Conservation (phyloP, 2,329 filamentous ascomycete species). For the Blumeriella jaapii region DNA sequence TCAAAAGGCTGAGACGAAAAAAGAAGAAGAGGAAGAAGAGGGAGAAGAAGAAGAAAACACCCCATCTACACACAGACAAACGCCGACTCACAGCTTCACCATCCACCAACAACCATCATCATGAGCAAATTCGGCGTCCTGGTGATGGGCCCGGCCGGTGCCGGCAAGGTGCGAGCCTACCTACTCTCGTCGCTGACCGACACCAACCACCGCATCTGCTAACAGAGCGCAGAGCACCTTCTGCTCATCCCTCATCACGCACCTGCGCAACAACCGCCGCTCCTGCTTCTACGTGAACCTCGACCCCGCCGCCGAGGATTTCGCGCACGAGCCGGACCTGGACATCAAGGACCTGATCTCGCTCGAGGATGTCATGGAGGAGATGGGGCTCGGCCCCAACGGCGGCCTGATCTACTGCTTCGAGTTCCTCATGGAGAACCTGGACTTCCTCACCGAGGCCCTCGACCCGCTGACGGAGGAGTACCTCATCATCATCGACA, state of each 20-base stretch:
- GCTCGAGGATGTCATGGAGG: slow-evolving; percentile 92
- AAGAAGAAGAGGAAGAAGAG: not conserved
- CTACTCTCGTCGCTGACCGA: not conserved
- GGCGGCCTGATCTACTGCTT: slow-evolving; percentile 94
- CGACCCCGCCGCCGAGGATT: slow-evolving; percentile 87
- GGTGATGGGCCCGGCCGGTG: slow-evolving; percentile 92
- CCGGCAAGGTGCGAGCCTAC: slow-evolving; percentile 61
- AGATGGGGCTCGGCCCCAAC: slow-evolving; percentile 81
- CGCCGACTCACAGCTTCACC: not conserved
- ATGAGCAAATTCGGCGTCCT: slow-evolving; percentile 95
- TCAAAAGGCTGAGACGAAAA: not conserved
- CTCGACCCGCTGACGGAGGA: slow-evolving; percentile 83
- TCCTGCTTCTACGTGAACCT: slow-evolving; percentile 97
- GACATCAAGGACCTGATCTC: slow-evolving; percentile 94
- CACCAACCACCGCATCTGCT: no score
- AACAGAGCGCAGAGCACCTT: slow-evolving; percentile 62
- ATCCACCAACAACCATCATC: slow-evolving; percentile 6
- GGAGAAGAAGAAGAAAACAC: not conserved
- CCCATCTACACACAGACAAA: not conserved
- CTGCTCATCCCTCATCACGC: slow-evolving; percentile 84
- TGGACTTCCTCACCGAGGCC: slow-evolving; percentile 80
- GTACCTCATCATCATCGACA: slow-evolving; percentile 95
- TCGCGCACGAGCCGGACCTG: slow-evolving; percentile 82
- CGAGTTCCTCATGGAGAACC: slow-evolving; percentile 87
- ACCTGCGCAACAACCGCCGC: slow-evolving; percentile 81